Evolutionary conservation across 345 rosid genomes (phyloP).

Genomic region (Salix purpurea): DNA sequence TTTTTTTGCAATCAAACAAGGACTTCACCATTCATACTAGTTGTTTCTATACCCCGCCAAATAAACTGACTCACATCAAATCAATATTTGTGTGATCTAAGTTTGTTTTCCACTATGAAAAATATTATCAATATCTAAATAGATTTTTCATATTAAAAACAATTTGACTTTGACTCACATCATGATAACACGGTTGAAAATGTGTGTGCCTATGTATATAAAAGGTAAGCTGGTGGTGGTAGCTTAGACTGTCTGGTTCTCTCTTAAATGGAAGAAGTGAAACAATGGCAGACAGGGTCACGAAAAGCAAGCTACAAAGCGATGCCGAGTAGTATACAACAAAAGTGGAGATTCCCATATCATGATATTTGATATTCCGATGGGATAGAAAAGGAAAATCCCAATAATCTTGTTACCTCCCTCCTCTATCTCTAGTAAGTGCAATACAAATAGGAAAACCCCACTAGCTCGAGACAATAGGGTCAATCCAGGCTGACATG

Average conservation of each 20-base stretch:
- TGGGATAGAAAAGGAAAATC: neutral
- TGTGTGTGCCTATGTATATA: too few species aligned
- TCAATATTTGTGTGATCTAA: too few species aligned
- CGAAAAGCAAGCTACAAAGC: neutral
- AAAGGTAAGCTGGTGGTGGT: neutral
- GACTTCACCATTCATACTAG: accelerated
- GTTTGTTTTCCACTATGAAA: too few species aligned
- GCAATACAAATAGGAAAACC: neutral
- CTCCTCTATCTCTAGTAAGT: neutral
- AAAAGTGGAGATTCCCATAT: neutral
- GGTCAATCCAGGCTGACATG: neutral
- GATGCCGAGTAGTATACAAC: neutral
- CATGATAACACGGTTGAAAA: too few species aligned
- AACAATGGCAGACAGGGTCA: conserved; percentile 11
- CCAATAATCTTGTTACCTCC: neutral
- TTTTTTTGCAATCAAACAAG: too few species aligned
- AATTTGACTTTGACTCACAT: too few species aligned
- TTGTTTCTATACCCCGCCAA: too few species aligned
- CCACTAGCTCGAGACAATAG: neutral
- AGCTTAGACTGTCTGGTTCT: neutral
- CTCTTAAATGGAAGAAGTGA: neutral
- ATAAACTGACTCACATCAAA: too few species aligned
- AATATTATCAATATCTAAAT: too few species aligned
- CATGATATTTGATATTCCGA: neutral
- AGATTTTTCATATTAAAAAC: too few species aligned